phyloP scores from a whole-genome alignment of 2,329 filamentous ascomycete species.

The Epicoccum nigrum region DNA sequence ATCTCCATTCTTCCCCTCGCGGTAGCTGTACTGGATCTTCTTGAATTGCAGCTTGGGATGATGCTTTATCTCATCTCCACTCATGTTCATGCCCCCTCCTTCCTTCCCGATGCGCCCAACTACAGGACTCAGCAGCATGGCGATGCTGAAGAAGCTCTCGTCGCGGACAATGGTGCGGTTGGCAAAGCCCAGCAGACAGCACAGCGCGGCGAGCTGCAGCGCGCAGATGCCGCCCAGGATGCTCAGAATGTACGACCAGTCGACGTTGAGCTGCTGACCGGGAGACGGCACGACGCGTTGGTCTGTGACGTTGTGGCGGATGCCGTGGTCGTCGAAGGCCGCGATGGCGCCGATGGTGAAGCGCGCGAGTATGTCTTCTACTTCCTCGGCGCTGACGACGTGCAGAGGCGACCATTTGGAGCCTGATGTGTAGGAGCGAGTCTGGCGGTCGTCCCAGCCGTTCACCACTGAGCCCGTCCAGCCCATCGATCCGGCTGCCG shows the following conservation, averaged over 20 bases:
- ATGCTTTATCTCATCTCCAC: constrained; percentile 36
- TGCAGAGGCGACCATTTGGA: constrained; percentile 29
- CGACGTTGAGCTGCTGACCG: constrained; percentile 33
- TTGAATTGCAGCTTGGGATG: constrained; percentile 33
- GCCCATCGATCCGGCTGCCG: constrained; percentile 39
- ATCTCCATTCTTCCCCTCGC: constrained; percentile 30
- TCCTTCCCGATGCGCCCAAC: constrained; percentile 29
- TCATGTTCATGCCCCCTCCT: constrained; percentile 33
- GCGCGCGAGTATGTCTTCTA: constrained; percentile 28
- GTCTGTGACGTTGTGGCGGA: constrained; percentile 24
- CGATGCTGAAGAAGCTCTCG: constrained; percentile 34
- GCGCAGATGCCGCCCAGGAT: constrained; percentile 31
- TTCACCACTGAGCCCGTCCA: constrained; percentile 37
- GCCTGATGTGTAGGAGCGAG: constrained; percentile 26
- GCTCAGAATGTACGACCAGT: constrained; percentile 33
- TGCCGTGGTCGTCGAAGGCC: constrained; percentile 38
- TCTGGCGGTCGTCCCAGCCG: constrained; percentile 23
- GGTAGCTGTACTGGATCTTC: constrained; percentile 38
- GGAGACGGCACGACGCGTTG: constrained; percentile 25
- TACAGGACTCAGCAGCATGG: constrained; percentile 37
- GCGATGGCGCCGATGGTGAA: constrained; percentile 38
- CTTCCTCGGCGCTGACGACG: constrained; percentile 14
- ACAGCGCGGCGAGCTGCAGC: constrained; percentile 32
- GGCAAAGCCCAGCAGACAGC: constrained; percentile 29
- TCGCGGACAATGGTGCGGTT: constrained; percentile 38